Evolutionary conservation across 2,329 filamentous ascomycete species (phyloP).

Genomic region (Microsporum audouinii): DNA sequence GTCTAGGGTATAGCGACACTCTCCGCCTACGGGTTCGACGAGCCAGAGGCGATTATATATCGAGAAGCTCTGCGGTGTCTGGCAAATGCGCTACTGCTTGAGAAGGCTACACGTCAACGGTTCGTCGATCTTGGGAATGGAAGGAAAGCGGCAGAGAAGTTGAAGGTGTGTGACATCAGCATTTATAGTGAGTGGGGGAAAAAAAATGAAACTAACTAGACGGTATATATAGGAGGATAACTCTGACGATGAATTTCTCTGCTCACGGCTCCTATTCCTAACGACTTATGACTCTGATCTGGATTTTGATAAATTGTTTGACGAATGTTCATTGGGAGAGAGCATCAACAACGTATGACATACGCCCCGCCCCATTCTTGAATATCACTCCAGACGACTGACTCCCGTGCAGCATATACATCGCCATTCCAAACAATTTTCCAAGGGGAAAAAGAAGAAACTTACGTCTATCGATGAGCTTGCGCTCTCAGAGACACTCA

Average conservation of each 20-base stretch:
- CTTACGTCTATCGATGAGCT: slow-evolving; percentile 52
- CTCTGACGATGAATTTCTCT: slow-evolving; percentile 75
- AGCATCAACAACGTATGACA: slow-evolving; percentile 46
- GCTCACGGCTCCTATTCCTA: slow-evolving; percentile 67
- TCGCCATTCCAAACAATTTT: slow-evolving; percentile 54
- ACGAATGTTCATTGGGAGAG: slow-evolving; percentile 54
- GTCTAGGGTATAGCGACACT: slow-evolving; percentile 62
- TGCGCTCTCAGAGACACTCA: slow-evolving; percentile 73
- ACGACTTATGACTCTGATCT: slow-evolving; percentile 66
- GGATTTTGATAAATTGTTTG: slow-evolving; percentile 54
- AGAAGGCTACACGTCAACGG: slow-evolving; percentile 55
- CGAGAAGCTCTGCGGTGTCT: slow-evolving; percentile 70
- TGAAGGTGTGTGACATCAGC: slow-evolving; percentile 41
- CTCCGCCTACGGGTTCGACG: slow-evolving; percentile 60
- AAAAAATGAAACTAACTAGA: not conserved
- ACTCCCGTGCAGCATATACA: slow-evolving; percentile 44
- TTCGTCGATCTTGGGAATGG: slow-evolving; percentile 61
- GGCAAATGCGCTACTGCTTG: slow-evolving; percentile 70
- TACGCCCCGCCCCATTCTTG: not conserved
- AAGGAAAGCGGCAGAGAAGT: slow-evolving; percentile 54
- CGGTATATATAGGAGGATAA: slow-evolving; percentile 44
- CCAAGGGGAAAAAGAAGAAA: slow-evolving; percentile 28
- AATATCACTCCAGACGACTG: not conserved
- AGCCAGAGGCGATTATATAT: slow-evolving; percentile 50
- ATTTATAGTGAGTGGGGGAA: slow-evolving; percentile 1